Evolutionary conservation across 2,329 filamentous ascomycete species (phyloP).

Genomic region (Myrmaecium sp.): DNA sequence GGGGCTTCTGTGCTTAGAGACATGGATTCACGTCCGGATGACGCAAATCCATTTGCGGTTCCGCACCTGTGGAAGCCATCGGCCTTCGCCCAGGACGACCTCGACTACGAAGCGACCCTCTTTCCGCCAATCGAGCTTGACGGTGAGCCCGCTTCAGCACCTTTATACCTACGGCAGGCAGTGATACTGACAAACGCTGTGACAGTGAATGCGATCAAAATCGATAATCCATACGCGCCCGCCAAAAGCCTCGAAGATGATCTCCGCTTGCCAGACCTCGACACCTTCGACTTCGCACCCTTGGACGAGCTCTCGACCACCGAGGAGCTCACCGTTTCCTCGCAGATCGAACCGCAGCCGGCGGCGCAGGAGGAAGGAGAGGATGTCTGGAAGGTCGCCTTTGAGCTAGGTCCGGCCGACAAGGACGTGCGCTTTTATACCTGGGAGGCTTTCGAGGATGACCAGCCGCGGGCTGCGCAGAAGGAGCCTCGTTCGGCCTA

Average conservation of each 20-base stretch:
- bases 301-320: constrained; percentile 17
- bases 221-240: constrained; percentile 24
- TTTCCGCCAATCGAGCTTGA: constrained; percentile 19
- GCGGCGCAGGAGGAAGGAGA: constrained; percentile 11
- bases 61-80: constrained; percentile 44
- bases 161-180: constrained; percentile 10
- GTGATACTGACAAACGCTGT: constrained; percentile 8
- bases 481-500: constrained; percentile 32
- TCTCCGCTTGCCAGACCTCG: constrained; percentile 20
- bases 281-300: constrained; percentile 22
- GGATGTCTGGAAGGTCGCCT: constrained; percentile 23
- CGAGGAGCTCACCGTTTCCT: constrained; percentile 15
- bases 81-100: constrained; percentile 20
- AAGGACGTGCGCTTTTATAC: constrained; percentile 33
- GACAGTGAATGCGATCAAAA: constrained; percentile 17
- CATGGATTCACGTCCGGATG: no score
- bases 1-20: no score
- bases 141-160: constrained; percentile 15
- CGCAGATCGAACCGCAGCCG: constrained; percentile 6
- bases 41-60: constrained; percentile 43
- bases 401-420: constrained; percentile 14
- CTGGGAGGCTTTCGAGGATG: constrained; percentile 51
- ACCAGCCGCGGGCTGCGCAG: constrained; percentile 18
- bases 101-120: constrained; percentile 9
- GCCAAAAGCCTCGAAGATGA: constrained; percentile 16